phyloP scores from a whole-genome alignment of 441 rosid species.

The Syzygium malaccense region DNA sequence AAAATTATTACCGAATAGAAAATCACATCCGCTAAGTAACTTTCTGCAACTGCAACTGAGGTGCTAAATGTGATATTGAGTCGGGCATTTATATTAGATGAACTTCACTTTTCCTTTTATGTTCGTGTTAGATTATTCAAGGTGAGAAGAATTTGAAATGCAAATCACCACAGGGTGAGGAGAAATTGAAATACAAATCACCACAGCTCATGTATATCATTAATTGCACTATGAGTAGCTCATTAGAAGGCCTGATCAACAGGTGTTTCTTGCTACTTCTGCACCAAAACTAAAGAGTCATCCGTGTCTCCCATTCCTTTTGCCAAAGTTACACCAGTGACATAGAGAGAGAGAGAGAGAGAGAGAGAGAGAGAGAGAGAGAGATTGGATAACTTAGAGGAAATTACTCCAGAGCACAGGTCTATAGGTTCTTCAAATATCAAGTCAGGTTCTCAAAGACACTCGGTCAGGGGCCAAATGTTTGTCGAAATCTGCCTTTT shows the following conservation, averaged over 20 bases:
- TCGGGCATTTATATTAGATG: neutral
- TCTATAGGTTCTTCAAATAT: neutral
- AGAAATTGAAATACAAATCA: too few relatives aligned
- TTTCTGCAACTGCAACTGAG: neutral
- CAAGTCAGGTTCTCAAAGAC: neutral
- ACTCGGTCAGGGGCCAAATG: too few relatives aligned
- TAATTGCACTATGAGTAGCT: neutral
- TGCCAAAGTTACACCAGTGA: neutral
- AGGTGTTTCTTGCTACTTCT: neutral
- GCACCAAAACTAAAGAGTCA: neutral
- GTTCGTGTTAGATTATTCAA: neutral
- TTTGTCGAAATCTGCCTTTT: neutral
- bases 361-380: neutral
- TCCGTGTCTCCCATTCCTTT: neutral
- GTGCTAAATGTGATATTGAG: neutral
- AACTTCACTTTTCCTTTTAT: neutral
- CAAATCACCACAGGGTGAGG: too few relatives aligned
- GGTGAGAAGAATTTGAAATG: neutral
- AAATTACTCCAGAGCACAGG: neutral
- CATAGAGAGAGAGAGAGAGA: too few relatives aligned
- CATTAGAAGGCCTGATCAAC: neutral
- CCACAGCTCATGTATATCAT: neutral
- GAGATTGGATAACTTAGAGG: neutral
- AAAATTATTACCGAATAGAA: neutral
- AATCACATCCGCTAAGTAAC: neutral